Evolutionary conservation across 345 rosid genomes (phyloP), one percentile per base, ranked within the genome.

Genomic region (Lepidium aucheri): DNA sequence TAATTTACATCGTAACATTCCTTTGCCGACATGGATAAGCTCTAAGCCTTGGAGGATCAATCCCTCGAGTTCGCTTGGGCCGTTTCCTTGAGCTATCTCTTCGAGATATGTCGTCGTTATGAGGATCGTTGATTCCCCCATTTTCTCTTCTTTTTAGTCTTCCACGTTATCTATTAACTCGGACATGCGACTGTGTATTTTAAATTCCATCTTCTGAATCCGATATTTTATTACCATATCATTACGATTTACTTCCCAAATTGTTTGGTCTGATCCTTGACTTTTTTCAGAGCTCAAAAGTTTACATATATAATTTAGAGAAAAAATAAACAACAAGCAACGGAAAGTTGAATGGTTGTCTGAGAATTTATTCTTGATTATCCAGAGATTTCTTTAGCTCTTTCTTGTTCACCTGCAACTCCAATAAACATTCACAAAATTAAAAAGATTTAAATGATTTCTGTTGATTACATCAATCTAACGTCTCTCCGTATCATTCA

Each of bases 391-490:
- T 88, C 85, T 85, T 90, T 80, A 90, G 72, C 76, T 86, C 97
- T 62, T 94, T 94, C 53, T 94, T 94, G 75, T 94, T 94, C 70
- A 94, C 97, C 97, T 94, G 81, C 33, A 76, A 65, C 41, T 55
- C 49, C 11, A 39, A 36, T 42, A 20, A 10, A 24, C 9, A 51
- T 6, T 46, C 30, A 35, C 11, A 20, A 53, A 20, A 32, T 44
- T 70, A 16, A 70, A 70, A 9, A 13, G 30, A 26, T 26, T 26
- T 4, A 26, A 24, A 35, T 43, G 35, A 8, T 53, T 63, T 41
- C 53, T 53, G 12, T 54, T 53, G 12, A 28, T 35, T 17, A 32
- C 56, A 62, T 22, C 42, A 70, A 63, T 38, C 45, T 28, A 54
- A 8, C 32, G 40, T 63, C 49, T 57, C 58, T 28, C 1, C 1